These are phyloP conservation scores for Xylaria sp. DNA, from an alignment of 2,329 filamentous ascomycete species.

Conservation along the genomic window DNA sequence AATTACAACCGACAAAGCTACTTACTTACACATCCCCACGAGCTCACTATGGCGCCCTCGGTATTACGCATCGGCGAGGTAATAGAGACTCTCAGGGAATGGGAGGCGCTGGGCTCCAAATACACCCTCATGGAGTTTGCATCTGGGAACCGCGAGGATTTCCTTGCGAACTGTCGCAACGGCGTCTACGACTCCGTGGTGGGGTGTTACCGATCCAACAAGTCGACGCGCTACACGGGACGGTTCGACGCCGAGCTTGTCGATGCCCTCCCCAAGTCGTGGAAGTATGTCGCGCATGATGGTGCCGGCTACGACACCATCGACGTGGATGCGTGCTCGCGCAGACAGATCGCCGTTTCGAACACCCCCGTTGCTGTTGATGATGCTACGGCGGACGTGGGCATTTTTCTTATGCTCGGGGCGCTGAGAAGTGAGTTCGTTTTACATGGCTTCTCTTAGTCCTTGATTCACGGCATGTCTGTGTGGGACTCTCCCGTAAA, in stretches of 20 bases:
- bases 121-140: conserved; percentile 44
- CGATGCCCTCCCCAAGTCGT: conserved; percentile 54
- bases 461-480: too few relatives aligned
- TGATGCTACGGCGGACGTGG: conserved; percentile 61
- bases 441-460: neutral
- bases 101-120: conserved; percentile 43
- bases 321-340: conserved; percentile 63
- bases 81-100: conserved; percentile 39
- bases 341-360: conserved; percentile 44
- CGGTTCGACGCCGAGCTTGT: conserved; percentile 59
- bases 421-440: conserved; percentile 54
- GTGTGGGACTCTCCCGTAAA: neutral
- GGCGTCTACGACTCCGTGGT: conserved; percentile 43
- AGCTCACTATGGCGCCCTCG: conserved; percentile 38
- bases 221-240: conserved; percentile 41
- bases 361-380: conserved; percentile 52
- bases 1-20: neutral
- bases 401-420: conserved; percentile 62
- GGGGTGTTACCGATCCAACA: conserved; percentile 46
- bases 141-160: conserved; percentile 41
- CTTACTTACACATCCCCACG: neutral
- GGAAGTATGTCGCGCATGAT: conserved; percentile 63
- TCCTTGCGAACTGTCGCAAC: conserved; percentile 42
- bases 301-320: conserved; percentile 71
- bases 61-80: conserved; percentile 44